phyloP scores from a whole-genome alignment of 1,284 basidiomycete genomes.

The Cutaneotrichosporon arboriforme region DNA sequence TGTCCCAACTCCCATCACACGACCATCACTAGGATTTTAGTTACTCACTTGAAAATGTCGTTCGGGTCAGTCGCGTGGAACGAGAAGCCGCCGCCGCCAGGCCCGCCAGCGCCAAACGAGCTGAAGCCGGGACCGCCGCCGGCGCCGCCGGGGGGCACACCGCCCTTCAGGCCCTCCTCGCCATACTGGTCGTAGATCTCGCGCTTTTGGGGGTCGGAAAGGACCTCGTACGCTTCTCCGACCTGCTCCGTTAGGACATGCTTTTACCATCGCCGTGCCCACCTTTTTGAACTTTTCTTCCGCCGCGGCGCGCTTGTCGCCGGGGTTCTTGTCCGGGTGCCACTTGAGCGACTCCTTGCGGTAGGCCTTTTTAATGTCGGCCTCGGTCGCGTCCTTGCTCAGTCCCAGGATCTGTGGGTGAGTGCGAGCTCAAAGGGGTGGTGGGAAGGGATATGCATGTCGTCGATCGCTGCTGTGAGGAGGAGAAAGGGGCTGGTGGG shows the following conservation, averaged over 20 bases:
- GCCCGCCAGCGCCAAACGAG: constrained; percentile 49
- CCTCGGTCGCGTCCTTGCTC: constrained; percentile 65
- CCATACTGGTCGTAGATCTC: constrained; percentile 91
- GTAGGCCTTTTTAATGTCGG: constrained; percentile 66
- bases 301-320: constrained; percentile 59
- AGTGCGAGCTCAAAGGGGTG: constrained; percentile 2
- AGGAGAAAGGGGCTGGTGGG: neutral
- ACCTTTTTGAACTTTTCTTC: constrained; percentile 91
- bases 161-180: constrained; percentile 84
- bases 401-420: constrained; percentile 56
- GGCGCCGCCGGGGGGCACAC: constrained; percentile 47
- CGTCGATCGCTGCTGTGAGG: neutral
- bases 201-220: constrained; percentile 83
- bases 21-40: no score
- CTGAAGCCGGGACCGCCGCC: constrained; percentile 48
- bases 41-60: constrained; percentile 80
- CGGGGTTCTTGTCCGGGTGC: constrained; percentile 76
- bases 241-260: constrained; percentile 52
- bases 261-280: constrained; percentile 16
- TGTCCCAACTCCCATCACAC: no score
- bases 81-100: constrained; percentile 50
- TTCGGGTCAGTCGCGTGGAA: constrained; percentile 78
- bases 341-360: constrained; percentile 71
- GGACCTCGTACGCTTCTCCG: constrained; percentile 94
- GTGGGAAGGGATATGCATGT: neutral